Evolutionary conservation across 2,329 filamentous ascomycete genomes (phyloP), one percentile per base, ranked within the genome.

Genomic region (Fusarium nurragi): DNA sequence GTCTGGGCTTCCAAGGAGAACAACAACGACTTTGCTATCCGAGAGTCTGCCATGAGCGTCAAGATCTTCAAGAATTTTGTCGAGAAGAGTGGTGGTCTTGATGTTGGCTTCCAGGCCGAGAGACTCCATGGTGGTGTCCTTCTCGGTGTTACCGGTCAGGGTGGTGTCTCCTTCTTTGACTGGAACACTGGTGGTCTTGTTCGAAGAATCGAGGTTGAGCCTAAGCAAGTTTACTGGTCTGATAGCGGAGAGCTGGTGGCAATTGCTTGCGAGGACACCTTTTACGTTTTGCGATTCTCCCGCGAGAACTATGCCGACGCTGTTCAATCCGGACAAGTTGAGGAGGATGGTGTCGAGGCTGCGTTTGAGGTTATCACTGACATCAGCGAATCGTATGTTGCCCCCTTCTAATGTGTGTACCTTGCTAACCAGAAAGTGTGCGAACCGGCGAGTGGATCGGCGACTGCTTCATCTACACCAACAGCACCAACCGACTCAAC

Each of bases 401-500:
- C 18, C 10, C 14, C 6, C 16, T 23, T 14, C 9, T 2, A 22
- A 11, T 23, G 1, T 6, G 5, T n/a, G 10, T 28, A 26, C 21
- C 16, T 3, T 38, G 49, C 50, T 67, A 21, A 54, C 45, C 21
- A 73, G 58, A 41, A 62, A 92, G 90, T 65, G 93, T 98, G 48
- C 91, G 92, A 67, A 97, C 94, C 19, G 95, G 94, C 70, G 92
- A 97, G 81, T 99, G 95, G 95, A 92, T 99, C 55, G 95, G 95
- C 64, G 95, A 99, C 81, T 97, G 94, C 82, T 97, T 99, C 84
- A 94, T 98, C 77, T 99, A 98, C 85, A 97, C 95, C 53, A 98
- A 97, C 84, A 91, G 86, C 77, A 97, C 94, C 11, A 97, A 98
- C 83, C 91, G 95, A 63, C 84, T 99, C 60, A 98, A 98, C 83